Evolutionary conservation across 805 yeast genomes (phyloP), one percentile per base, ranked within the genome.

Genomic region (Metschnikowia amazonensis): DNA sequence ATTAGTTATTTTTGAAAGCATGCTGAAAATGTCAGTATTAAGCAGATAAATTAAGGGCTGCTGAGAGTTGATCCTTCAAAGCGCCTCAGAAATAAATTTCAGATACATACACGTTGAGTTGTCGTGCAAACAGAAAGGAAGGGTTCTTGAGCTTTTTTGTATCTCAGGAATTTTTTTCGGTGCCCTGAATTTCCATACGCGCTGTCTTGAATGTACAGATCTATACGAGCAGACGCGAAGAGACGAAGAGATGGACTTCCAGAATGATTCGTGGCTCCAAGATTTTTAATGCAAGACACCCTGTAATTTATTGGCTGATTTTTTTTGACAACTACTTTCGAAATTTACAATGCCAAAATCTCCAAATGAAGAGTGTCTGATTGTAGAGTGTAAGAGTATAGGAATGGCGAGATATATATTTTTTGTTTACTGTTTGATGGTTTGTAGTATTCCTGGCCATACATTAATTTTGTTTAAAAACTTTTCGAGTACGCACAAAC

Each of bases 1-100:
- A 50, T 56, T 56, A 47, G 65, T 64, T 50, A 67, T 51, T 37
- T 56, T 50, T 44, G 58, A 51, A 50, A 65, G 63, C 71, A 67
- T 66, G 32, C 53, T 49, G 18, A 23, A 36, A 30, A 20, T 13
- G 16, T 41, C 32, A 31, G 37, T 32, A 32, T 18, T 3, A 9
- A 18, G 25, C 20, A 7, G 21, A 8, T 32, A 11, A 18, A 11
- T 3, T 32, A 1, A 3, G 17, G 11, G 16, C 10, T 20, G 25
- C 25, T 7, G 13, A 5, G 27, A 21, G 11, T 10, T 36, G 21
- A 16, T 9, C 4, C 16, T 11, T 21, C 5, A 8, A 11, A 16
- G 20, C 7, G 39, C 30, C 21, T 9, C 9, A 24, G 10, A 32
- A 18, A 16, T 5, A 17, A 11, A 5, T 11, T 35, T 21, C n/a